Evolutionary conservation across 208 protist genomes (phyloP), one percentile per base, ranked within the genome.

Genomic region (Acanthamoeba polyphaga): DNA sequence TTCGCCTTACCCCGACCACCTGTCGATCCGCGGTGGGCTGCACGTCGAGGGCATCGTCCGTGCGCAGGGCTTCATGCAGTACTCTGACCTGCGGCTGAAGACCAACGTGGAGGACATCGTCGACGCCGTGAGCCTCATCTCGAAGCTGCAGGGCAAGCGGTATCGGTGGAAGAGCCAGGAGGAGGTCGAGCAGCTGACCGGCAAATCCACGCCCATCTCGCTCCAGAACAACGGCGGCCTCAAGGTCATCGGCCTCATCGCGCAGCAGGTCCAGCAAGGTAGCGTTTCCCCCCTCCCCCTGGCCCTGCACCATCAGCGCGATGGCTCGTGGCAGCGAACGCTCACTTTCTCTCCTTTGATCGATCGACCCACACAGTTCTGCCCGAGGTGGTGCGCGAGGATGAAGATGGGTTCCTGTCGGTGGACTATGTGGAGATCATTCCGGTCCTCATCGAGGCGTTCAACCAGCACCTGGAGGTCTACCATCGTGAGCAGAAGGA

Each of bases 21-120:
- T 87, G 27, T 87, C 49, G 74, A 62, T 94, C 34, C 68, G 53
- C 17, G 78, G 78, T 12, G 38, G 46, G 22, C 49, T 95, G 74
- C 76, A 95, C 53, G 93, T 95, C 10, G 85, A 85, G 3, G 93
- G 93, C 17, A 51, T 92, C n/a, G 93, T 95, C 29, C 38, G 93
- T 5, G 93, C 93, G 19, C 46, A 95, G 51, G 93, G 34, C 24
- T 92, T 92, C 68, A 58, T 95, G 72, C 93, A 91, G 51, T 92
- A 95, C 46, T 95, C 93, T 0, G 93, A 95, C 46, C n/a, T 95
- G 34, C 78, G 93, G 27, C 46, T 95, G 19, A 95, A 95, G 55
- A 95, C 78, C 64, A 62, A 90, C 64, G 60, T 95, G 17, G 93
- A 87, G 27, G 93, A 95, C 55, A 87, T 95, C 29, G 80, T 95